Conservation (phyloP, 805 yeast species). For the Candida parachauliodes region DNA sequence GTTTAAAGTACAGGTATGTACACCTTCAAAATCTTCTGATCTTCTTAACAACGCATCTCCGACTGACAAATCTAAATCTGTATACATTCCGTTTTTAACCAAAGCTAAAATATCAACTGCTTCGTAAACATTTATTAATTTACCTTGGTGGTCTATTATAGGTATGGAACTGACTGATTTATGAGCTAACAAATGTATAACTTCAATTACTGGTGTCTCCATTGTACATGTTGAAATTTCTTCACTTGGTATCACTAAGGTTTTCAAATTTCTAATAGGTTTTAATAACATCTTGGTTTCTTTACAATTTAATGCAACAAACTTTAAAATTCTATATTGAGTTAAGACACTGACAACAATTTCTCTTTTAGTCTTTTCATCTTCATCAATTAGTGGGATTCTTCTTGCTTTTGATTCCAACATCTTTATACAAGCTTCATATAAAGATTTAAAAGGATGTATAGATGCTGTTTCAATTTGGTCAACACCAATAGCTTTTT, state of each 20-base stretch:
- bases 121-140: constrained; percentile 84
- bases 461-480: constrained; percentile 83
- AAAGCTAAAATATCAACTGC: constrained; percentile 91
- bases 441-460: constrained; percentile 85
- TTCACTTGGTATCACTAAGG: constrained; percentile 48
- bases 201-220: constrained; percentile 92
- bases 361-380: constrained; percentile 87
- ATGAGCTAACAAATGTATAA: constrained; percentile 74
- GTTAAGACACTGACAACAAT: constrained; percentile 94
- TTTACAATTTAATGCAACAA: constrained; percentile 92
- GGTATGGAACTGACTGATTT: constrained; percentile 91
- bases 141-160: constrained; percentile 71
- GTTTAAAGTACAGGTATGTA: constrained; percentile 85
- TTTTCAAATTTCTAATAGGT: constrained; percentile 66
- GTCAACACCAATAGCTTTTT: constrained; percentile 78
- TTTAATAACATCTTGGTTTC: constrained; percentile 81
- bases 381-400: constrained; percentile 91
- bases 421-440: constrained; percentile 93
- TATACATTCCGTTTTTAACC: constrained; percentile 90
- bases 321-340: constrained; percentile 92
- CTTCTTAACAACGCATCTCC: constrained; percentile 95
- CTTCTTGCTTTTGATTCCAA: constrained; percentile 83
- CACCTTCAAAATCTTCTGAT: constrained; percentile 96
- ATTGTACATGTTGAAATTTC: constrained; percentile 75
- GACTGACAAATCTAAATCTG: constrained; percentile 83